Evolutionary conservation across 306 rosid species (phyloP).

Genomic region (Sicyos baderoa): DNA sequence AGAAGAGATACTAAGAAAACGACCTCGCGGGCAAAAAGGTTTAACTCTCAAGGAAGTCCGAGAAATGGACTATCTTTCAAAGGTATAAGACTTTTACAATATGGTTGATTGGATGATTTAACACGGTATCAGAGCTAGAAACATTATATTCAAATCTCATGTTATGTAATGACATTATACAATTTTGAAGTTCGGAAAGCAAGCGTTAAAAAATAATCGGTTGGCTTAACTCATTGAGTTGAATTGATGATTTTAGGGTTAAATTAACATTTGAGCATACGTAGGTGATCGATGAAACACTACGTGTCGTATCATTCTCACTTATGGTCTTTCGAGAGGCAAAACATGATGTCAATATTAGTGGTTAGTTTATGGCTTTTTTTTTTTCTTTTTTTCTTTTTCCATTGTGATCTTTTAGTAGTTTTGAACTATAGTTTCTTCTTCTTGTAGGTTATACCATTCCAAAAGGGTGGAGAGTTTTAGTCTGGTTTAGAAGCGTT

Average conservation of each 20-base stretch:
- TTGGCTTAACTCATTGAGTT: too few relatives aligned
- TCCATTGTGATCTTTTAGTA: neutral
- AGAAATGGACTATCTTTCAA: slow-evolving; percentile 64
- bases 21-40: slow-evolving; percentile 55
- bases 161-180: too few relatives aligned
- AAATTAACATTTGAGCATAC: neutral
- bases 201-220: neutral
- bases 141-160: too few relatives aligned
- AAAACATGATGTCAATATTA: slow-evolving; percentile 49
- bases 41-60: slow-evolving; percentile 61
- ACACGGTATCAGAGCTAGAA: too few relatives aligned
- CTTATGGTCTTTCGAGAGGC: slow-evolving; percentile 75
- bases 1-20: slow-evolving; percentile 46
- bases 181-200: too few relatives aligned
- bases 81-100: slow-evolving; percentile 30
- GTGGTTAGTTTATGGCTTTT: slow-evolving; percentile 37
- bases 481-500: slow-evolving; percentile 76
- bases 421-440: neutral
- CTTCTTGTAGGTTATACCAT: slow-evolving; percentile 48
- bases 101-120: too few relatives aligned
- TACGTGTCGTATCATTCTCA: slow-evolving; percentile 73
- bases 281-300: slow-evolving; percentile 80
- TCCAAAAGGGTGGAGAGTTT: slow-evolving; percentile 85
- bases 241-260: neutral
- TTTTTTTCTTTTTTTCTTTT: neutral